phyloP scores from a whole-genome alignment of 805 yeast genomes.

The Starmerella asiatica region DNA sequence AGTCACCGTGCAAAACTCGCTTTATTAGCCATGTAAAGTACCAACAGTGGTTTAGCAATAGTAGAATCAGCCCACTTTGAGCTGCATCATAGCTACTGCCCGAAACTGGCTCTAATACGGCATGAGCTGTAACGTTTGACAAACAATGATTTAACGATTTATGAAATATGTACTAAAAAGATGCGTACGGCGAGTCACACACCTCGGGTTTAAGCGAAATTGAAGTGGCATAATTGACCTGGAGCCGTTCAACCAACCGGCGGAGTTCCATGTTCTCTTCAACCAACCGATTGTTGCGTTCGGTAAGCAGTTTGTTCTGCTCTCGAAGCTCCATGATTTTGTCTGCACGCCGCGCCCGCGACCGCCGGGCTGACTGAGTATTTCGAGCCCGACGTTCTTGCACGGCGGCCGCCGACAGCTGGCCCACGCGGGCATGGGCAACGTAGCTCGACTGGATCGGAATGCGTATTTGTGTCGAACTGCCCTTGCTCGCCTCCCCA shows the following conservation, averaged over 20 bases:
- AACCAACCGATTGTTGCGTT: slow-evolving; percentile 3
- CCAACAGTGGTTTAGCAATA: too few relatives aligned
- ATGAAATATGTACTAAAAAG: not conserved
- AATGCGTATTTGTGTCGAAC: too few relatives aligned
- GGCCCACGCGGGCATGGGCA: slow-evolving; percentile 14
- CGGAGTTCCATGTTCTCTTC: slow-evolving; percentile 8
- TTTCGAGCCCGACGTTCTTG: slow-evolving; percentile 58
- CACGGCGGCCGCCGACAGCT: slow-evolving; percentile 10
- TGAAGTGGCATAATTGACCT: not conserved
- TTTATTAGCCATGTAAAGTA: too few relatives aligned
- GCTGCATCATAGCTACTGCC: too few relatives aligned
- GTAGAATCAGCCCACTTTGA: too few relatives aligned
- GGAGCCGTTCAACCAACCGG: slow-evolving; percentile 3
- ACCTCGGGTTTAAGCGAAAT: not conserved
- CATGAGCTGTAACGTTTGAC: too few relatives aligned
- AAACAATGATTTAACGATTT: too few relatives aligned
- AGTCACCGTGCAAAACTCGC: too few relatives aligned
- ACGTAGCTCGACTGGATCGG: slow-evolving; percentile 14
- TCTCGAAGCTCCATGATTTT: slow-evolving; percentile 8
- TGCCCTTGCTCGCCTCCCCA: too few relatives aligned
- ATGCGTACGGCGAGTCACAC: not conserved
- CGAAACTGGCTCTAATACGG: too few relatives aligned
- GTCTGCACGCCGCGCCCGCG: slow-evolving; percentile 54
- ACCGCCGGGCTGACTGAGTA: slow-evolving; percentile 86
- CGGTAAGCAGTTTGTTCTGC: slow-evolving; percentile 6